Evolutionary conservation across 768 basidiomycete species (phyloP), one percentile per base, ranked within the genome.

Genomic region (Boletellus sp.): DNA sequence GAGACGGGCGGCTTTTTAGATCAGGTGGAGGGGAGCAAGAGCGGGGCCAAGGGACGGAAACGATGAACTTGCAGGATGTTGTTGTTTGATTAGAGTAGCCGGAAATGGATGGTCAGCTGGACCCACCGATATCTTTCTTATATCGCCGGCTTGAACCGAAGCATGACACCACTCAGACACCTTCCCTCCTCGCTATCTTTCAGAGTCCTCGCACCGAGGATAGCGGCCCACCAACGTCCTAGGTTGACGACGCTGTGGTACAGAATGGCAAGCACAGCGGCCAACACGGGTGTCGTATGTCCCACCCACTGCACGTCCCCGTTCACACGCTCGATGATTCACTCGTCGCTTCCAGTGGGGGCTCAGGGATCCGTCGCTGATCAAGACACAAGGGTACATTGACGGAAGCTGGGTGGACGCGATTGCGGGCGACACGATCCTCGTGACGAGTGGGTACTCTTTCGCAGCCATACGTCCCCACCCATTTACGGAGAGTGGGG

Each of bases 1-100:
- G 90, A 95, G 38, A 55, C 83, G 1, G 95, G 89, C 10, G 94
- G 94, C 0, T 92, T 97, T 64, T 70, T 98, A 28, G 87, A 90
- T 37, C 69, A 62, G 9, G 59, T 58, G 15, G 78, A 75, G 22
- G 57, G 56, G 33, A 55, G 53, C 8, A 63, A 59, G 33, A 40
- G 52, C 16, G 52, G 46, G 6, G 33, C 43, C 20, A 68, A 56
- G 45, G 68, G 68, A 20, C 59, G 66, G 33, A 68, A 57, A 45
- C 68, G 59, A 32, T 67, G 53, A 66, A 13, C 24, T 23, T 4
- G 9, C 38, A 4, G 9, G 20, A 15, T 28, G 17, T 32, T 26
- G 12, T 26, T 13, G 13, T 32, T 23, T 31, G 19, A 19, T 45
- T 23, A 17, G 26, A 33, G 20, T 11, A 26, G 33, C 16, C 20